Conservation (phyloP, 768 basidiomycete species). For the Xerocomus potaroensis region DNA sequence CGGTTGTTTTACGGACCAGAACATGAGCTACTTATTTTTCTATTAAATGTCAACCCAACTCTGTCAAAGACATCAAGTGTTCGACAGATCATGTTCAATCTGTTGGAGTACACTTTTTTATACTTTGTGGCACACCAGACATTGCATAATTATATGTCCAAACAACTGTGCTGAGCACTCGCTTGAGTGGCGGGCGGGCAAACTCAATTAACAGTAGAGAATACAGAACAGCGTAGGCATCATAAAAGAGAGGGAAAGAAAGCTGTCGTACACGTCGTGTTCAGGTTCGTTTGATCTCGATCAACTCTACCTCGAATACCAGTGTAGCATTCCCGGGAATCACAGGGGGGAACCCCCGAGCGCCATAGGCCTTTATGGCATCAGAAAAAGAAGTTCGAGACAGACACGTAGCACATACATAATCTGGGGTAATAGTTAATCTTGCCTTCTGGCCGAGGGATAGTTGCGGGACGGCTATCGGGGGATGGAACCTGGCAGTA, state of each 20-base stretch:
- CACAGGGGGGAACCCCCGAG: slow-evolving; percentile 70
- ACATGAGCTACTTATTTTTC: background rate
- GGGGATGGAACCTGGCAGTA: background rate
- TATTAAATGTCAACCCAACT: background rate
- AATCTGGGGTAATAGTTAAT: slow-evolving; percentile 70
- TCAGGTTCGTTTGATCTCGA: slow-evolving; percentile 51
- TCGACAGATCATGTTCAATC: background rate
- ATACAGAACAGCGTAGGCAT: slow-evolving; percentile 21
- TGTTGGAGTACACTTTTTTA: too few species aligned
- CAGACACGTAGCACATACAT: slow-evolving; percentile 43
- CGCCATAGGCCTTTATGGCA: slow-evolving; percentile 58
- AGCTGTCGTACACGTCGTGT: slow-evolving; percentile 19
- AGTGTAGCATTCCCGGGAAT: slow-evolving; percentile 76
- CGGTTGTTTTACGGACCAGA: background rate
- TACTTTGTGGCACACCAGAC: background rate
- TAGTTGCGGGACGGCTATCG: slow-evolving; percentile 67
- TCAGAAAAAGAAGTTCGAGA: slow-evolving; percentile 3
- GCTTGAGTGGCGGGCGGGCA: slow-evolving; percentile 3
- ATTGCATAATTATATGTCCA: background rate
- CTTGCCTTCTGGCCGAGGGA: slow-evolving; percentile 72
- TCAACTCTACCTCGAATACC: slow-evolving; percentile 79
- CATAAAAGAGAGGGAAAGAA: slow-evolving; percentile 6
- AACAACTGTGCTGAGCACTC: background rate
- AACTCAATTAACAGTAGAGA: slow-evolving; percentile 20
- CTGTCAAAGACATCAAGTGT: background rate